Evolutionary conservation across 208 protist genomes (phyloP).

Genomic region (Trypanosoma vivax): DNA sequence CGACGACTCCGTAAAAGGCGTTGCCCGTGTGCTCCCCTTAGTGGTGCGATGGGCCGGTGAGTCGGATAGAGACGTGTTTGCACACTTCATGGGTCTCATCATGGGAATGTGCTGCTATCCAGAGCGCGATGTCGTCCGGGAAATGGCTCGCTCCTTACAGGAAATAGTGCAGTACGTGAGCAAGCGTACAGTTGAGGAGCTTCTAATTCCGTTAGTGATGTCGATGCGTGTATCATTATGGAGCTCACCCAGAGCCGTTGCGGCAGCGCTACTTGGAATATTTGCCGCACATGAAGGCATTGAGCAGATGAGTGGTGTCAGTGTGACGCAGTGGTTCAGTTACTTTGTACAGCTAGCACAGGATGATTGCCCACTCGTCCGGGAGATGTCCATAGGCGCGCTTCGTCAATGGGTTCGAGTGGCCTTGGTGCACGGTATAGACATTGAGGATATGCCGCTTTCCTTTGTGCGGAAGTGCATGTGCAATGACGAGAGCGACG

Average conservation of each 20-base stretch:
- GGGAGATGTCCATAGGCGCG: conserved; percentile 36
- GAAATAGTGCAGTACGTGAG: conserved; percentile 24
- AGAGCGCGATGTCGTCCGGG: conserved; percentile 37
- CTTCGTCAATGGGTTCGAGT: conserved; percentile 62
- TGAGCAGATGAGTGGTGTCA: conserved; percentile 37
- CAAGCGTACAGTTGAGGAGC: conserved; percentile 30
- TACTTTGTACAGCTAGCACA: conserved; percentile 52
- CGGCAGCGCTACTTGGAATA: conserved; percentile 44
- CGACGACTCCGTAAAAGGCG: conserved; percentile 44
- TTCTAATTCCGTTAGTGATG: conserved; percentile 57
- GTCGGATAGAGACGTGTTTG: conserved; percentile 28
- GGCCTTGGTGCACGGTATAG: conserved; percentile 35
- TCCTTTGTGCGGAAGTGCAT: conserved; percentile 50
- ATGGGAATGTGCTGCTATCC: conserved; percentile 59
- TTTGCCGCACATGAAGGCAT: conserved; percentile 41
- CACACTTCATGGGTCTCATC: conserved; percentile 68
- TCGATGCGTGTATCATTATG: conserved; percentile 63
- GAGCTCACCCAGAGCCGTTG: conserved; percentile 57
- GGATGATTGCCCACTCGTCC: conserved; percentile 48
- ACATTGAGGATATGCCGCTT: conserved; percentile 54
- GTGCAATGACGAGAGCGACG: conserved; percentile 61
- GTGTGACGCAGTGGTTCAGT: conserved; percentile 51
- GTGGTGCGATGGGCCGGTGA: conserved; percentile 35
- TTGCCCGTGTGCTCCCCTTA: conserved; percentile 41
- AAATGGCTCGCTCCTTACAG: conserved; percentile 31